Percentiles rank a stretch among this genome's conserved stretches.
Evolutionary conservation across 495 filamentous ascomycete species (phyloP).

Genomic region (Aspergillus funiculosus): DNA sequence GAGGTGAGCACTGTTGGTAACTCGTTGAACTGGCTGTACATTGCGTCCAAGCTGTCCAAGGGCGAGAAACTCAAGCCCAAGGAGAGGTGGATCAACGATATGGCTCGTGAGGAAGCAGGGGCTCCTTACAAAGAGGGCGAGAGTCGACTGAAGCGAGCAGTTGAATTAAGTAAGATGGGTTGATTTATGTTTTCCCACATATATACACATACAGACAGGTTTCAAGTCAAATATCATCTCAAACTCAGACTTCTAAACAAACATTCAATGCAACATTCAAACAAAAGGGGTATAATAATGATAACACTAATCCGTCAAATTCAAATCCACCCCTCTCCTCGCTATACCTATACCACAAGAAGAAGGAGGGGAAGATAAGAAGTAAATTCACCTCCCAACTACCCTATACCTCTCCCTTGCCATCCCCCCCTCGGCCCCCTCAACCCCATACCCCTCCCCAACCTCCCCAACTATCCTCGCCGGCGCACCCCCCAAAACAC

Average conservation of each 20-base stretch:
- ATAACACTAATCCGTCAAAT: background rate
- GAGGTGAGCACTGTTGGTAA: constrained; percentile 83
- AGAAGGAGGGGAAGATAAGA: constrained; percentile 1
- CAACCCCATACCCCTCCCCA: constrained; percentile 67
- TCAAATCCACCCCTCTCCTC: constrained; percentile 3
- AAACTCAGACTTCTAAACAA: background rate
- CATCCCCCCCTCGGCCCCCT: constrained; percentile 43
- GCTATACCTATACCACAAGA: constrained; percentile 24
- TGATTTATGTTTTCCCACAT: background rate
- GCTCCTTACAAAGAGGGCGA: constrained; percentile 54
- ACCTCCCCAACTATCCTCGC: constrained; percentile 80
- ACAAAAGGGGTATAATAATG: constrained; percentile 5
- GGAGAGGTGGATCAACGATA: constrained; percentile 67
- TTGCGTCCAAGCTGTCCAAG: constrained; percentile 57
- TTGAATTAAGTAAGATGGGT: constrained; percentile 32
- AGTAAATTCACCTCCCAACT: constrained; percentile 30
- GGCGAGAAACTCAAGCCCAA: constrained; percentile 45
- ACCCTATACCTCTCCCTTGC: constrained; percentile 44
- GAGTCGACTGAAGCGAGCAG: constrained; percentile 48
- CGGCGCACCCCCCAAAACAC: constrained; percentile 75
- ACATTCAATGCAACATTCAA: background rate
- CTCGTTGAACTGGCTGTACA: constrained; percentile 69
- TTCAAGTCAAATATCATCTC: background rate
- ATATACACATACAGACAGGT: background rate
- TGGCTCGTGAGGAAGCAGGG: constrained; percentile 65